Evolutionary conservation across 345 rosid genomes (phyloP).

Genomic region (Dipteronia dyeriana): DNA sequence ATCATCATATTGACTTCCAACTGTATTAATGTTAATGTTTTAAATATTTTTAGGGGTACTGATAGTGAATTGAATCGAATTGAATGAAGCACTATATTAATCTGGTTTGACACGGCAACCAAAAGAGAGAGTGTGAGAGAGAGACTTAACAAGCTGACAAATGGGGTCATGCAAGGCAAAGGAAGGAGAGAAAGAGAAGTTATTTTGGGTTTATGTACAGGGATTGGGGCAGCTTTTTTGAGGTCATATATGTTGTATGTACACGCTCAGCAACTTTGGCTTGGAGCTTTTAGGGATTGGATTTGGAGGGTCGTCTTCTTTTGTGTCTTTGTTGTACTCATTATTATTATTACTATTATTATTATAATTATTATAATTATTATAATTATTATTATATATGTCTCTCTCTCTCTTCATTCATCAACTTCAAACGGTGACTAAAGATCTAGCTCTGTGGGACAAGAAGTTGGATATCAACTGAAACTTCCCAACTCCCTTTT

Average conservation of each 20-base stretch:
- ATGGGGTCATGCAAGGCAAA: constrained; percentile 44
- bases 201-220: constrained; percentile 54
- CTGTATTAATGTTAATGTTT: constrained; percentile 11
- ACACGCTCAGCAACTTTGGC: constrained; percentile 82
- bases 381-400: too few species aligned
- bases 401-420: background rate
- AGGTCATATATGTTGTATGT: constrained; percentile 40
- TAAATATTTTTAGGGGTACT: background rate
- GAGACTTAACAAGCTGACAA: constrained; percentile 63
- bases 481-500: constrained; percentile 53
- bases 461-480: constrained; percentile 69
- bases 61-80: background rate
- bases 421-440: constrained; percentile 4
- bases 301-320: constrained; percentile 27
- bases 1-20: background rate
- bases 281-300: constrained; percentile 34
- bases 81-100: constrained; percentile 24
- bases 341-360: background rate
- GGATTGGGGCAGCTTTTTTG: constrained; percentile 68
- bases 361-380: too few species aligned
- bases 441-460: constrained; percentile 32
- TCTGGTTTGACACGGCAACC: constrained; percentile 43
- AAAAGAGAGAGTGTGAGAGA: constrained; percentile 33
- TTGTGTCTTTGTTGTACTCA: constrained; percentile 26
- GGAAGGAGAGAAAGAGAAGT: constrained; percentile 34